Conservation (phyloP, 495 filamentous ascomycete genomes). For the Aspergillus cavernicola region DNA sequence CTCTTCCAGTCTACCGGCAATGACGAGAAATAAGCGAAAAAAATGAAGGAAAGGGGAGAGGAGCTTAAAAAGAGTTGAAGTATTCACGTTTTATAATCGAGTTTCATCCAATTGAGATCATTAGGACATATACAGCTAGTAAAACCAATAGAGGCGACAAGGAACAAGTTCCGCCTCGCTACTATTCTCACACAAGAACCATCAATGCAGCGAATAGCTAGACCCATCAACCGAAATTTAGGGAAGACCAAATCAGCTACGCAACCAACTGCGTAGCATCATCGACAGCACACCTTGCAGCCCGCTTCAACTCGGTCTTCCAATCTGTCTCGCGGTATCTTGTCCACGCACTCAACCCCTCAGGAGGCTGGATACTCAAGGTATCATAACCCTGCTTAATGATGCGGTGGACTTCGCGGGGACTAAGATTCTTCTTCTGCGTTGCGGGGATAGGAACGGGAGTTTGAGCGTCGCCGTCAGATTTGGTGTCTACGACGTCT, state of each 20-base stretch:
- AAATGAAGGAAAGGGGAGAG: not conserved
- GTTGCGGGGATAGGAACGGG: slow-evolving; percentile 31
- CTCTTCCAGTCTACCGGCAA: too few relatives aligned
- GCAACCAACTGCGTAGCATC: slow-evolving; percentile 43
- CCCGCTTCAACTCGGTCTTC: slow-evolving; percentile 74
- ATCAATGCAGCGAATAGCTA: too few relatives aligned
- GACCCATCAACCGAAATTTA: too few relatives aligned
- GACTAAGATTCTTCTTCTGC: slow-evolving; percentile 63
- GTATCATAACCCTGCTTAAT: slow-evolving; percentile 97
- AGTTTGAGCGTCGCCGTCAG: slow-evolving; percentile 22
- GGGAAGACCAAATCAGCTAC: slow-evolving; percentile 12
- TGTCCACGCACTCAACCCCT: slow-evolving; percentile 78
- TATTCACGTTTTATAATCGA: slow-evolving; percentile 4
- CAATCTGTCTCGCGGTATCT: slow-evolving; percentile 64
- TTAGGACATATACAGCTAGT: slow-evolving; percentile 8
- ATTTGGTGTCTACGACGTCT: slow-evolving; percentile 30
- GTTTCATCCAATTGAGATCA: slow-evolving; percentile 9
- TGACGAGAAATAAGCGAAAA: too few relatives aligned
- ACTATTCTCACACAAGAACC: too few relatives aligned
- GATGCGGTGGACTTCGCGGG: slow-evolving; percentile 78
- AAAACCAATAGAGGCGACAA: not conserved
- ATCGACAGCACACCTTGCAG: slow-evolving; percentile 67
- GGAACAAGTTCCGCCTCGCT: not conserved
- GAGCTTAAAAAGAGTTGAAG: not conserved
- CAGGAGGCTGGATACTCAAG: slow-evolving; percentile 77